These are phyloP conservation scores for Amanita brunnescens DNA, from an alignment of 768 basidiomycete species.

Conservation along the genomic window DNA sequence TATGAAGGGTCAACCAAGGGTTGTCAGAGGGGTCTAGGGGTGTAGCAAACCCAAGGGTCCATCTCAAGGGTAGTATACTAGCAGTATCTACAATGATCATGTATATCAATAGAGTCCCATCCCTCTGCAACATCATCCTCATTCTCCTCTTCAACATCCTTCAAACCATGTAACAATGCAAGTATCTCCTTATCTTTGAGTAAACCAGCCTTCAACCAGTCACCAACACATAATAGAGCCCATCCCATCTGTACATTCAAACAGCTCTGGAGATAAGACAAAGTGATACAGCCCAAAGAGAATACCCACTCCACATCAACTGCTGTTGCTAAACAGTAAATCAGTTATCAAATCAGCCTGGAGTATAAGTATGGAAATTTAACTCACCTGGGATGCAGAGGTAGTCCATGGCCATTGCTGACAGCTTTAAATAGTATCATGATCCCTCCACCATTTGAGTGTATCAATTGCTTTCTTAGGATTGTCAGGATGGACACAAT, in stretches of 20 bases:
- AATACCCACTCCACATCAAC: conserved; percentile 8
- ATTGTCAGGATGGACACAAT: no score
- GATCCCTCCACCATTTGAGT: background rate
- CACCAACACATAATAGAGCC: conserved; percentile 14
- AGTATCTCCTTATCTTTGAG: conserved; percentile 11
- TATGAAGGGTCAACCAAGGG: no score
- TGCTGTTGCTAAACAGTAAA: conserved; percentile 9
- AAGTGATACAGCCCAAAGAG: background rate
- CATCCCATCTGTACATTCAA: conserved; percentile 10
- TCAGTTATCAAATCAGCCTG: no score
- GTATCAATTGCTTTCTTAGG: background rate
- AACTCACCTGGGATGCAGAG: conserved; percentile 15
- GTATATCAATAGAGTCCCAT: background rate
- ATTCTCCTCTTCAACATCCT: background rate
- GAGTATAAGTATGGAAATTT: background rate
- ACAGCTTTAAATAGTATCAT: conserved; percentile 11
- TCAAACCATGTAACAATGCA: background rate
- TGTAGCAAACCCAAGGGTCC: background rate
- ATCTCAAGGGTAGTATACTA: no score
- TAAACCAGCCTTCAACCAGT: conserved; percentile 10
- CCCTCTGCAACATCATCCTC: background rate
- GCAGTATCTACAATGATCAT: background rate
- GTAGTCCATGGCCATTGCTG: conserved; percentile 19
- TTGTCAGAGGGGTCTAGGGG: background rate
- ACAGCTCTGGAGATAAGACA: conserved; percentile 11